phyloP scores from a whole-genome alignment of 148 eudicot species.

The Selenicereus undatus region DNA sequence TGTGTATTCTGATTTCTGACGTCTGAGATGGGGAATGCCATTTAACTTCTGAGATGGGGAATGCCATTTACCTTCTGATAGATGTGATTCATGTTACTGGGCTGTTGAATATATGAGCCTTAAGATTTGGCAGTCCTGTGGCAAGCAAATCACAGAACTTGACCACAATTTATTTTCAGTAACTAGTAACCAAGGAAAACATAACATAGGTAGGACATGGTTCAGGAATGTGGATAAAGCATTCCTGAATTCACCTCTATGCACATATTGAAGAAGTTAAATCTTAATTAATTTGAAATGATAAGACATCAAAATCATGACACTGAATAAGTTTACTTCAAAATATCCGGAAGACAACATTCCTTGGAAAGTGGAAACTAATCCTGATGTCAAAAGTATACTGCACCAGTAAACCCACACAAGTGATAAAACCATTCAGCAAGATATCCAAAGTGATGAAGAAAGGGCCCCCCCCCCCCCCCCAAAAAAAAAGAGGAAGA shows the following conservation, averaged over 20 bases:
- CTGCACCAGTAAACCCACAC: background rate
- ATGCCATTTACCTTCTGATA: background rate
- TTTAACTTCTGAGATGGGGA: background rate
- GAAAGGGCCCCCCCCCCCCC: no score
- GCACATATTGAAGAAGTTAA: background rate
- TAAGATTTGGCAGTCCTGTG: background rate
- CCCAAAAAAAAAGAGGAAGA: background rate
- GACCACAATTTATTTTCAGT: background rate
- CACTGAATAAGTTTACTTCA: background rate
- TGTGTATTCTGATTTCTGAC: background rate
- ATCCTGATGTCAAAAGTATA: no score
- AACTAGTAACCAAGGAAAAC: background rate
- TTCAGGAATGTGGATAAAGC: background rate
- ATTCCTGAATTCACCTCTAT: constrained; percentile 34
- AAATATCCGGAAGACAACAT: background rate
- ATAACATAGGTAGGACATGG: background rate
- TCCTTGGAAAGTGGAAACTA: background rate
- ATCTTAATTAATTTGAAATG: background rate
- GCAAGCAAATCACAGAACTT: background rate
- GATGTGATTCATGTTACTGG: background rate
- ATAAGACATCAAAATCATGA: background rate
- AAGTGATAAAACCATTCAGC: background rate
- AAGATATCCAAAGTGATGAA: background rate
- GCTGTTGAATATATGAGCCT: background rate
- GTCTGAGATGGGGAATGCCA: background rate